Evolutionary conservation across 441 rosid species (phyloP), one percentile per base, ranked within the genome.

Genomic region (Eutrema salsugineum): DNA sequence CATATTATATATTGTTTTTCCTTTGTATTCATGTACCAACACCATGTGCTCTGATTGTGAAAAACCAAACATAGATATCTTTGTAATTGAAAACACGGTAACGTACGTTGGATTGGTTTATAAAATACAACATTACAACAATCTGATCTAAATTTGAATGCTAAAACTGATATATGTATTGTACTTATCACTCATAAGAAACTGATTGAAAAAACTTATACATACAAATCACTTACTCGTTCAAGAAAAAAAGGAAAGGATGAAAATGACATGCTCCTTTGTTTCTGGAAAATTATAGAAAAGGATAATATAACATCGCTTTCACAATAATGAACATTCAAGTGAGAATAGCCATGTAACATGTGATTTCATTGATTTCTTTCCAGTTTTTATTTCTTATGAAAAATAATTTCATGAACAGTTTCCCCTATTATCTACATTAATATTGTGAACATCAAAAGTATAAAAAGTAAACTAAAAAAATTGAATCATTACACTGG

Each of bases 271-370:
- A 40, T 15, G 46, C 19, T 36, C 51, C 4, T 8, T 24, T 27
- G 14, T 11, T 3, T 0, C 33, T 30, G 33, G 17, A 11, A 35
- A 36, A 20, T 22, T 11, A 36, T 10, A 3, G 49, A 9, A 27
- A 14, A 55, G 6, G 20, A 46, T 57, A 58, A 30, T 39, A 35
- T 46, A 10, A 30, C 40, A 43, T 43, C 49, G 14, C 11, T 64
- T 17, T 20, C 50, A 49, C n/a, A 50, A 14, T 51, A 53, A 16
- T 61, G 15, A 61, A 43, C 24, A 19, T 57, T 43, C 20, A 53
- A 75, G 70, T 54, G 70, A 38, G 70, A 36, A 68, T 39, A 55
- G 46, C 32, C 56, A 35, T 33, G 57, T 55, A 69, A 62, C 54
- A 22, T 55, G 54, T 48, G 24, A 54, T 55, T 69, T 63, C 47